phyloP scores from a whole-genome alignment of 352 stramenopile species.

The Phytophthora capsici region DNA sequence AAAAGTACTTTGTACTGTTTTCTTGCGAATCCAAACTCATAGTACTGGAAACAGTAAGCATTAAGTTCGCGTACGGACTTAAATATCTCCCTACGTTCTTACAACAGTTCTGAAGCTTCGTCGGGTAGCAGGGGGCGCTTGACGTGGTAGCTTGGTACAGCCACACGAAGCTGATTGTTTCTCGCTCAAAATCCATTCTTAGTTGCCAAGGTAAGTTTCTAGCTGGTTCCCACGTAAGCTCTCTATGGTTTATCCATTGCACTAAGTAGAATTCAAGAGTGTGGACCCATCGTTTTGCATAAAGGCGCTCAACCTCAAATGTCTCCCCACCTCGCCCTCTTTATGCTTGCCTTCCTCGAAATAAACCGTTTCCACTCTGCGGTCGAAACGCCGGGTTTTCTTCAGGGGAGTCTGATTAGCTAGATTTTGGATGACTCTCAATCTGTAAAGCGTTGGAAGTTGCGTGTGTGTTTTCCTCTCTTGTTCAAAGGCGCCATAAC shows the following conservation, averaged over 20 bases:
- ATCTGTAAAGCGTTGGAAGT: constrained; percentile 7
- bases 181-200: neutral
- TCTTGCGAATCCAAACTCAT: too few relatives aligned
- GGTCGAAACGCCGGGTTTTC: neutral
- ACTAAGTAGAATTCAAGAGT: constrained; percentile 4
- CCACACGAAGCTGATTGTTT: constrained; percentile 6
- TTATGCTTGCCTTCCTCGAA: neutral
- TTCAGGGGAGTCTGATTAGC: neutral
- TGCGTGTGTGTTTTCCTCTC: neutral
- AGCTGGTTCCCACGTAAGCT: constrained; percentile 8
- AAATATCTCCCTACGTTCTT: too few relatives aligned
- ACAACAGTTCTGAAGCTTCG: too few relatives aligned
- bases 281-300: constrained; percentile 11
- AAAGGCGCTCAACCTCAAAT: neutral
- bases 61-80: too few relatives aligned
- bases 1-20: too few relatives aligned
- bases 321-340: neutral
- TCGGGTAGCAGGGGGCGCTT: too few relatives aligned
- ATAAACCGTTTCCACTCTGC: neutral
- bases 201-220: constrained; percentile 6
- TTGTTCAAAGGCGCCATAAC: constrained; percentile 1
- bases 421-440: neutral
- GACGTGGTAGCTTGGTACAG: constrained; percentile 7
- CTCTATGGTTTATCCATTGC: constrained; percentile 3
- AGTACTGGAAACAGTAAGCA: too few relatives aligned